Base-by-base conservation (phyloP, 1,139 yeast species). In the Zygoascus sp. region DNA sequence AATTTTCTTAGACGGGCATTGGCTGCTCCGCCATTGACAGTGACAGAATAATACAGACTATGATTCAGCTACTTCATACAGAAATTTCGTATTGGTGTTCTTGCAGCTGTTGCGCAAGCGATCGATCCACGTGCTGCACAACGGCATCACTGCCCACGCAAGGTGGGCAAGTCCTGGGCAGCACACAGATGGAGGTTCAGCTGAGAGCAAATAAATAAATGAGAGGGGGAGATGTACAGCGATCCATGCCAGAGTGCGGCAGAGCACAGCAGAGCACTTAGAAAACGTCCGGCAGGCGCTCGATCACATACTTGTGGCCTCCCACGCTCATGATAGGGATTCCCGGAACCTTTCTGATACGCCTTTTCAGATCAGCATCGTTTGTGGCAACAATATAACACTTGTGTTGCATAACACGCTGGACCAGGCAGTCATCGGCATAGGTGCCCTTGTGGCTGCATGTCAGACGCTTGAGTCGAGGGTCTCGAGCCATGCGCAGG, bases 261-360 rank as follows among this genome's bases (percentile, higher is more conserved):
- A n/a, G n/a, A n/a, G n/a, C n/a, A n/a, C n/a, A n/a, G n/a, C n/a
- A n/a, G n/a, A n/a, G n/a, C n/a, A n/a, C 40, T 64, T 73, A 90
- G 63, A 90, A 89, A 16, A 86, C 96, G 64, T 90, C 97, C 1
- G 98, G 98, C 49, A 92, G 76, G 63, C 97, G 78, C 66, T 92
- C 98, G 55, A 92, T 83, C 36, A 86, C 96, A 65, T 90, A 92
- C 2, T 89, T 73, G 63, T 88, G 96, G 2, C 86, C 86, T 41
- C 97, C 98, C 15, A 92, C 98, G 66, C 96, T 88, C 92, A 92
- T 80, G 40, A 92, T 74, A 9, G 98, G 98, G 53, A 92, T 86
- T 60, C 98, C 98, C 1, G 97, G 98, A 13, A 92, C 89, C 67
- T 92, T 92, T 69, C 98, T 79, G 37, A 92, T 78, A 65, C 98